Base-by-base conservation (phyloP, 805 yeast species). In the Tanozyma kutaoensis region DNA sequence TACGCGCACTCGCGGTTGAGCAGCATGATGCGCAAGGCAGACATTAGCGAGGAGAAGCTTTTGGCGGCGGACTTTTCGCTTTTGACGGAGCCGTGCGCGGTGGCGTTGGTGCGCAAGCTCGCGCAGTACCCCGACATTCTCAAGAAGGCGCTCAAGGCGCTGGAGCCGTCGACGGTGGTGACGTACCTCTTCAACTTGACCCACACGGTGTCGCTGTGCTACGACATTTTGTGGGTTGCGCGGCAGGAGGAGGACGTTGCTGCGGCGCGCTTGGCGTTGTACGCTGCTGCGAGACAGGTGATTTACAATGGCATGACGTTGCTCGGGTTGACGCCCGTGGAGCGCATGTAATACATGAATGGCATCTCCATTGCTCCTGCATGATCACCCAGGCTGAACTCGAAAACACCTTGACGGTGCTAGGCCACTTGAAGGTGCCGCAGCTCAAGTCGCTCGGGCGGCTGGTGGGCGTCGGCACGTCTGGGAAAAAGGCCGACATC, bases 1-100 rank as follows among this genome's bases (percentile, higher is more conserved):
- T 91, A 91, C 49, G 97, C 98, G 24, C 98, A 91, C 59, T 85
- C 97, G 13, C 81, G 98, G 58, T 72, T 91, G 50, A 72, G 93
- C 58, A 85, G 96, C 5, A 85, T 91, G 43, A 86, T 82, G 58
- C 78, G 97, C 63, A 82, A 81, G 43, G 72, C 93, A 13, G 59
- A 55, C 16, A 46, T 50, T 38, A 31, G 53, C 34, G 51, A 55
- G 13, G 62, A 56, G 15, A 55, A 63, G 28, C 53, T 64, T 45
- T 32, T 43, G 23, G 45, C 45, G 13, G 77, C 78, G 31, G 70
- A 81, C 50, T 66, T 59, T 44, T 58, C 68, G 17, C 59, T 79
- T 40, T 62, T 82, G 45, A 62, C 65, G 4, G 93, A 82, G 54
- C 75, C 75, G 25, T 68, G 68, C 35, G 93, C 91, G 18, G 66